Evolutionary conservation across 768 basidiomycete species (phyloP).

Genomic region (Hygrophoropsis aurantiaca): DNA sequence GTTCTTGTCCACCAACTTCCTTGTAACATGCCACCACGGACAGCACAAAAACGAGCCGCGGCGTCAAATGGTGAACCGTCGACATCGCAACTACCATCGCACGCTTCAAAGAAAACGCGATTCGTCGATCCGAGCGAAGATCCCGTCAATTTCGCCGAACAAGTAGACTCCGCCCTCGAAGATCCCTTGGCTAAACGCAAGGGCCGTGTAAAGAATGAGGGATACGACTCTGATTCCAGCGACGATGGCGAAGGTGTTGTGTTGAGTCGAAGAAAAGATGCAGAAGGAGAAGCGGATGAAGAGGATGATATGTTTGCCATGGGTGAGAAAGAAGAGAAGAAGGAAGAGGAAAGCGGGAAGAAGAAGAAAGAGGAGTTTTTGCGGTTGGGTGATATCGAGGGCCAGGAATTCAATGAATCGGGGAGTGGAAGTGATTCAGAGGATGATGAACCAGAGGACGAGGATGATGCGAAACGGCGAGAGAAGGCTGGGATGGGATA

Average conservation of each 20-base stretch:
- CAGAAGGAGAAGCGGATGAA: conserved; percentile 52
- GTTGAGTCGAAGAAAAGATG: conserved; percentile 63
- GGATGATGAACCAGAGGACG: conserved; percentile 53
- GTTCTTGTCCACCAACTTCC: background rate
- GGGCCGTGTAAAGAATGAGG: conserved; percentile 78
- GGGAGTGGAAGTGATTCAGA: conserved; percentile 38
- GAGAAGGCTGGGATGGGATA: conserved; percentile 91
- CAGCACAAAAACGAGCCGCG: conserved; percentile 44
- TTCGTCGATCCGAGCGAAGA: conserved; percentile 78
- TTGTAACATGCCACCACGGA: conserved; percentile 36
- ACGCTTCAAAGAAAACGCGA: conserved; percentile 66
- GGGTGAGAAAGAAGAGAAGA: conserved; percentile 57
- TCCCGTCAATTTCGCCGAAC: conserved; percentile 71
- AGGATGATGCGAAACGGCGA: conserved; percentile 74
- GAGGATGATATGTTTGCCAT: conserved; percentile 82
- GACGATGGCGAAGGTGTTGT: conserved; percentile 97
- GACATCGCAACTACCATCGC: conserved; percentile 21
- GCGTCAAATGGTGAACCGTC: conserved; percentile 32
- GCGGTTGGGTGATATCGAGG: conserved; percentile 92
- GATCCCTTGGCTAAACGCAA: conserved; percentile 59
- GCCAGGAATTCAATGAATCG: conserved; percentile 75
- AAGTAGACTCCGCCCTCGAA: conserved; percentile 76
- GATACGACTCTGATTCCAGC: conserved; percentile 93
- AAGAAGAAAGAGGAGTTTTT: conserved; percentile 73
- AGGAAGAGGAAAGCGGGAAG: conserved; percentile 41